phyloP scores from a whole-genome alignment of 129 eudicot species.

The Tagetes erecta region DNA sequence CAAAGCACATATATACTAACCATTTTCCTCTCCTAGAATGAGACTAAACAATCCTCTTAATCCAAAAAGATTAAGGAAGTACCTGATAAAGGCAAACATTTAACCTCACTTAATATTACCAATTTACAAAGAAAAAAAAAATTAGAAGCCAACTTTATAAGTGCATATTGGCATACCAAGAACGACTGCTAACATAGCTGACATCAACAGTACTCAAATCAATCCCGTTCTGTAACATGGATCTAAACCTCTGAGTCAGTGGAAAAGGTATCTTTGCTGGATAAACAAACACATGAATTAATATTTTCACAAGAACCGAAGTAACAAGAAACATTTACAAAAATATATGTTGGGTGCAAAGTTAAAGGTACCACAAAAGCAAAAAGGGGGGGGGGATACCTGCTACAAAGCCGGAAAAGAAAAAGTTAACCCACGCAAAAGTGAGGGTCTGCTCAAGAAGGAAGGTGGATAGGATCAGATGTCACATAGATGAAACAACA shows the following conservation, averaged over 20 bases:
- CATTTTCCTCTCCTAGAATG: conserved; percentile 95
- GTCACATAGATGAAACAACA: neutral
- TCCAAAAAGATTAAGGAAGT: conserved; percentile 92
- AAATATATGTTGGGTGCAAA: neutral
- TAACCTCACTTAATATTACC: conserved; percentile 9
- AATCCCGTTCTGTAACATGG: conserved; percentile 95
- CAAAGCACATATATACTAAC: conserved; percentile 40
- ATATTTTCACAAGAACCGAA: neutral
- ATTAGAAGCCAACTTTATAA: conserved; percentile 3
- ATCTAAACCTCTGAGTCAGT: conserved; percentile 95
- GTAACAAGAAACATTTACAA: neutral
- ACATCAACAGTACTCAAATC: conserved; percentile 98
- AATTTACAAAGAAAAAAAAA: neutral
- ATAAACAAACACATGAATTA: conserved; percentile 22
- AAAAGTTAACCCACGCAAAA: conserved; percentile 95
- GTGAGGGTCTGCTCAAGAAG: conserved; percentile 77
- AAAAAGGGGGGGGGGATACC: conserved; percentile 46
- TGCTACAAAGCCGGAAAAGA: conserved; percentile 98
- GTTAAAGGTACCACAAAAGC: no score
- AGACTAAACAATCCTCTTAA: conserved; percentile 96
- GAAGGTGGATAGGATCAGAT: neutral
- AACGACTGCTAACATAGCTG: conserved; percentile 97
- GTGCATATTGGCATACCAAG: conserved; percentile 56
- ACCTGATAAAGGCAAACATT: conserved; percentile 52
- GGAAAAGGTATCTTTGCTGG: conserved; percentile 99